Base-by-base conservation (phyloP, 179 eudicot species). In the Beta macrorhiza region DNA sequence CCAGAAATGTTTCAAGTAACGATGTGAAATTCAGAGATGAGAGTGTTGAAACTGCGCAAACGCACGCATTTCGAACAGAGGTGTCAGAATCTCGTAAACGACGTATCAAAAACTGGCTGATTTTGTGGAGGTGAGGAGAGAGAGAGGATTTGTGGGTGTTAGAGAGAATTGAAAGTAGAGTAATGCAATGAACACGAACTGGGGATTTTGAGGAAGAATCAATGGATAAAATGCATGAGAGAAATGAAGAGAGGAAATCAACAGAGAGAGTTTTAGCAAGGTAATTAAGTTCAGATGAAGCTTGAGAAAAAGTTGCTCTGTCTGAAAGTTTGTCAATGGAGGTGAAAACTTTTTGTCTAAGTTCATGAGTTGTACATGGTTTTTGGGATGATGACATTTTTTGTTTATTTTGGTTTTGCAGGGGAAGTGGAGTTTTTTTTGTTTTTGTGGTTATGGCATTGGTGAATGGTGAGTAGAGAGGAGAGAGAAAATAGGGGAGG, bases 241-340 rank as follows among this genome's bases (percentile, higher is more conserved):
- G 84, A 77, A 92, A 91, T 7, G 93, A 80, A 42, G 90, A 57
- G 85, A 93, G 85, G 5, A 80, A 44, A 29, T 86, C 88, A 4
- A 79, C 72, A 0, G 88, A 37, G 7, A 91, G 88, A 6, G 81
- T 62, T 15, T 68, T 65, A 5, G 92, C 90, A 7, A 92, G 86
- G 69, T 83, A 78, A n/a, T 91, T 85, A 7, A 93, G 90, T 78
- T 89, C 90, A 45, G 85, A 45, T 17, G 89, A 55, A 45, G 97
- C 91, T 42, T 86, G 84, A 47, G 90, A 37, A 67, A 89, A 86
- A 2, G 98, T 93, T 75, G 91, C 90, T 8, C 97, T 86, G 86
- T 93, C 98, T 29, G 94, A 88, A 82, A 93, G 93, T 62, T 88
- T 90, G 83, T 89, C 89, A 44, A 93, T 89, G 64, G 76, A 82